Evolutionary conservation across 2,329 filamentous ascomycete genomes (phyloP).

Genomic region (Fusarium luffae): DNA sequence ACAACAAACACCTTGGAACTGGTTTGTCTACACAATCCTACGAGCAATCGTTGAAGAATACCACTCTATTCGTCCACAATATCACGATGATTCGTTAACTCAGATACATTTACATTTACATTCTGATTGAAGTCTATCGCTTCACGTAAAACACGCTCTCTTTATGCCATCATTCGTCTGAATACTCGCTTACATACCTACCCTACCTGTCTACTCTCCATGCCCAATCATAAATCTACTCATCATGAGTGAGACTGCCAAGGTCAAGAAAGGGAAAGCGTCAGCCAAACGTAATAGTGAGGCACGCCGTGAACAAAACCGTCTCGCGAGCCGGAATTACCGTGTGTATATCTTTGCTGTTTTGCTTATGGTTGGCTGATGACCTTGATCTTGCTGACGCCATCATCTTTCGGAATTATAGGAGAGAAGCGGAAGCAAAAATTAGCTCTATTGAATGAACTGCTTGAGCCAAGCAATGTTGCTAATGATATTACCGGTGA

Average conservation of each 20-base stretch:
- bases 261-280: slow-evolving; percentile 28
- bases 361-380: slow-evolving; percentile 18
- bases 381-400: slow-evolving; percentile 23
- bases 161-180: background rate
- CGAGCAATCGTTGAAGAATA: background rate
- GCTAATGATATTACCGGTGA: background rate
- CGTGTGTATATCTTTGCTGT: slow-evolving; percentile 44
- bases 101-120: background rate
- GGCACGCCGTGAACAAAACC: slow-evolving; percentile 45
- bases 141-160: background rate
- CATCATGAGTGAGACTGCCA: slow-evolving; percentile 27
- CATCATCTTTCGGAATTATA: slow-evolving; percentile 30
- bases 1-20: background rate
- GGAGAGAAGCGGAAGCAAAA: slow-evolving; percentile 59
- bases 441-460: slow-evolving; percentile 53
- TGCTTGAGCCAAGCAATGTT: slow-evolving; percentile 47
- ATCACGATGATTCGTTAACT: background rate
- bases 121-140: background rate
- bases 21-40: background rate
- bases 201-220: slow-evolving; percentile 1
- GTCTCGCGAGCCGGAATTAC: slow-evolving; percentile 45
- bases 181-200: background rate
- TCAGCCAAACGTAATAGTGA: slow-evolving; percentile 40
- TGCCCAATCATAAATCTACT: background rate
- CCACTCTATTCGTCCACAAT: background rate